These are phyloP conservation scores for Calonectria pauciramosa DNA, from an alignment of 2,329 filamentous ascomycete genomes.

Conservation along the genomic window DNA sequence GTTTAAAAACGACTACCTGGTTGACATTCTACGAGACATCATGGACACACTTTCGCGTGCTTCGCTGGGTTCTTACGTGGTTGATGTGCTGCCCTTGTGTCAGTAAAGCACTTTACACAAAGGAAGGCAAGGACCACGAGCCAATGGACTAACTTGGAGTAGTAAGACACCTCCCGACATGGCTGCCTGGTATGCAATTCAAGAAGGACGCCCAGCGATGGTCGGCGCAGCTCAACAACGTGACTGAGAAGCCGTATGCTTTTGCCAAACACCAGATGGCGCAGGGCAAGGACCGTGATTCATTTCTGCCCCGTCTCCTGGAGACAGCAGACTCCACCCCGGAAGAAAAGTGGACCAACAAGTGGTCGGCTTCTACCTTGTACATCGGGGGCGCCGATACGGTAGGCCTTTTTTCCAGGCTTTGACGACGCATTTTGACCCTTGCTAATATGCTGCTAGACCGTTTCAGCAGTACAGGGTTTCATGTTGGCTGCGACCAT, in stretches of 20 bases:
- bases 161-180: constrained; percentile 34
- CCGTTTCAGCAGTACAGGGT: constrained; percentile 30
- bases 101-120: not conserved
- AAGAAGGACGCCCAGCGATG: constrained; percentile 29
- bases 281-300: constrained; percentile 15
- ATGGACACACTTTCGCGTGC: constrained; percentile 34
- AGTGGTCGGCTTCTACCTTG: constrained; percentile 36
- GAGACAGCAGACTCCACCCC: constrained; percentile 16
- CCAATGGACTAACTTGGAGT: not conserved
- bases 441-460: not conserved
- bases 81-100: constrained; percentile 36
- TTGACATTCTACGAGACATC: constrained; percentile 31
- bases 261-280: constrained; percentile 34
- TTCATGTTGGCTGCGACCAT: constrained; percentile 35
- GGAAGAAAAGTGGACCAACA: constrained; percentile 31
- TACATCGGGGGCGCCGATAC: constrained; percentile 39
- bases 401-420: constrained; percentile 4
- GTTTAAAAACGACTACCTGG: constrained; percentile 28
- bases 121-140: too few relatives aligned
- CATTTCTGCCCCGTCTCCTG: constrained; percentile 26
- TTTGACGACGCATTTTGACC: too few relatives aligned
- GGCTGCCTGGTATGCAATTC: constrained; percentile 31
- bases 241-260: constrained; percentile 28
- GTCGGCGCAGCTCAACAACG: constrained; percentile 9
- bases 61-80: constrained; percentile 31